Evolutionary conservation across 2,329 filamentous ascomycete genomes (phyloP), one percentile per base, ranked within the genome.

Genomic region (Mariannaea sp.): DNA sequence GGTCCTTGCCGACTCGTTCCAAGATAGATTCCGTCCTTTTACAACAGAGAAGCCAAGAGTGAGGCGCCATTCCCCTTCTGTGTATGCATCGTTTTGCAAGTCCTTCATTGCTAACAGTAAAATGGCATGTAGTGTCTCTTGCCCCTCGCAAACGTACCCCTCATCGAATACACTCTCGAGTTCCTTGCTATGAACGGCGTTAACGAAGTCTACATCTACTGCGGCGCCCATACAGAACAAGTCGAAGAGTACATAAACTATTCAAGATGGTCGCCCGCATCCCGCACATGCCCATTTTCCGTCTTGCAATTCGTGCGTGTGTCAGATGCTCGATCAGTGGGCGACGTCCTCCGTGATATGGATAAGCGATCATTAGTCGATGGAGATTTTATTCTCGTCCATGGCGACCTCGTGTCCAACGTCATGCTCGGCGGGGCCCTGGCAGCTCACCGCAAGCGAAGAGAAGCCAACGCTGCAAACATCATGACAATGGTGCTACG

Each of bases 91-190:
- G 3, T 22, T 13, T 24, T 8, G 8, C 27, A 8, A 2, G 12
- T 38, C 14, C 20, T 40, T 47, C 45, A 13, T 13, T 36, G 36
- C 65, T 70, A 49, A 70, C 50, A 14, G 17, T 45, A n/a, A n/a
- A n/a, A 16, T 14, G n/a, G 19, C 36, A 14, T 42, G 24, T 66
- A 95, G 90, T 97, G 94, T 77, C 87, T 99, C 26, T 80, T 99
- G 6, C 92, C 93, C 9, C 81, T 99, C 55, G 94, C 91, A 55
- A 97, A 97, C 72, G 92, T 88, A 2, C 93, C 94, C 29, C 80
- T 99, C 58, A 96, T 99, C 75, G 94, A 99, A 73, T 97, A 99
- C 72, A 97, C 93, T 4, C 86, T 97, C 66, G 92, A 97, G 69
- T 97, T 96, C 67, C 85, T 99, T 1, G 92, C 92, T 60, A 93